Evolutionary conservation across 495 filamentous ascomycete genomes (phyloP).

Genomic region (Choiromyces venosus): DNA sequence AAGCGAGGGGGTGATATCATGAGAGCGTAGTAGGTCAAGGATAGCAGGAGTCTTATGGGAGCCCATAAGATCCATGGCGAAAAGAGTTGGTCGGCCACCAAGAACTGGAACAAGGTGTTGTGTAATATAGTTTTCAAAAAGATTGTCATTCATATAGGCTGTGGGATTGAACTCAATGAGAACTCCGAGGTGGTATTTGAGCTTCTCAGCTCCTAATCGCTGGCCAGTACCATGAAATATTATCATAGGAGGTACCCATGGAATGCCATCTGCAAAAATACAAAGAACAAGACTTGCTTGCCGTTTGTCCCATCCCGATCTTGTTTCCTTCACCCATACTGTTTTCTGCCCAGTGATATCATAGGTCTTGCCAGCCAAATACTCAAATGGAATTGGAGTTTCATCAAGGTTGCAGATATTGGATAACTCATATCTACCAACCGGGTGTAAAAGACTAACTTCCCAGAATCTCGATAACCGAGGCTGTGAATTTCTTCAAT

Average conservation of each 20-base stretch:
- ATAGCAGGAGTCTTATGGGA: too few relatives aligned
- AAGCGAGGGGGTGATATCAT: background rate
- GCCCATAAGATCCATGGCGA: background rate
- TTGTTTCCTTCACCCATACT: background rate
- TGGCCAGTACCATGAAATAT: background rate
- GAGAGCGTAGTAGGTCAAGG: background rate
- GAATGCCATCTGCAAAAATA: conserved; percentile 8
- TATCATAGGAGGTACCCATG: conserved; percentile 4
- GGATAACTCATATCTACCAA: background rate
- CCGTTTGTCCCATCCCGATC: background rate
- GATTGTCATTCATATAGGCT: background rate
- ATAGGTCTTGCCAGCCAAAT: background rate
- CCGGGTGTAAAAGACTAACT: too few relatives aligned
- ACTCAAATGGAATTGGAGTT: background rate
- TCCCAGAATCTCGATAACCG: background rate
- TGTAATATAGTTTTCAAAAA: background rate
- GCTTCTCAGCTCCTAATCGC: too few relatives aligned
- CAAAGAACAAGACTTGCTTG: conserved; percentile 9
- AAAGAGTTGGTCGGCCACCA: background rate
- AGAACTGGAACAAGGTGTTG: background rate
- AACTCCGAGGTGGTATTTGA: background rate
- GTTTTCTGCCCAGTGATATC: background rate
- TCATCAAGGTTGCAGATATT: background rate
- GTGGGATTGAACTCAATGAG: background rate
- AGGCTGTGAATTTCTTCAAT: background rate